Percentiles rank a stretch among this genome's conserved stretches.
These are phyloP conservation scores for Tetrahymena thermophila DNA, from an alignment of 73 alveolate genomes.

Conservation along the genomic window DNA sequence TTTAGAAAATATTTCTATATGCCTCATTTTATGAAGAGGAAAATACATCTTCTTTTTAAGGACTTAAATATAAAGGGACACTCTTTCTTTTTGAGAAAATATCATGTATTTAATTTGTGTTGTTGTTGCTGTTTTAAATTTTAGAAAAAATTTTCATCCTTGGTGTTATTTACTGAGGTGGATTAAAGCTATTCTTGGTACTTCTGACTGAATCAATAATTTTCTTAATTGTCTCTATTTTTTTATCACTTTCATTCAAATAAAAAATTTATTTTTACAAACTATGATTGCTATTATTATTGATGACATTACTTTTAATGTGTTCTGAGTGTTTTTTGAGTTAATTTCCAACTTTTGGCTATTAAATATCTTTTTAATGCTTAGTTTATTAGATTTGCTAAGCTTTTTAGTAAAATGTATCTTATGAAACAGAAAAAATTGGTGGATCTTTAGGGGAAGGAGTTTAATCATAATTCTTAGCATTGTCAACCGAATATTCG, in stretches of 20 bases:
- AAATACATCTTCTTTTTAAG: background rate
- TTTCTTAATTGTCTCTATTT: background rate
- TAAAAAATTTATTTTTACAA: background rate
- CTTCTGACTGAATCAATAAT: background rate
- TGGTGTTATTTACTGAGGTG: background rate
- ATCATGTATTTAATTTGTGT: background rate
- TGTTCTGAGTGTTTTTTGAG: background rate
- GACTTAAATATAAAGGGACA: background rate
- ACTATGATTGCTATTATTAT: background rate
- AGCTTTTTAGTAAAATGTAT: background rate
- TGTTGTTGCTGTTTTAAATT: background rate
- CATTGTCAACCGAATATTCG: background rate
- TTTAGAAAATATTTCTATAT: too few relatives aligned
- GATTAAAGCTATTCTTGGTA: background rate
- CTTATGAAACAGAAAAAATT: background rate
- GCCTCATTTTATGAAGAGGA: background rate
- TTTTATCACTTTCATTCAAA: background rate
- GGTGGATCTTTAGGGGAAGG: background rate
- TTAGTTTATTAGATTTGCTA: background rate
- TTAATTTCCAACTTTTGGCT: background rate
- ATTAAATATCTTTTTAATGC: background rate
- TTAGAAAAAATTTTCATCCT: background rate
- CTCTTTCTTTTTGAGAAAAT: background rate
- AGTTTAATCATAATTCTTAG: background rate
- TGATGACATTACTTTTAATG: background rate